phyloP scores from a whole-genome alignment of 2,329 filamentous ascomycete species.

The Aspergillus ustus region DNA sequence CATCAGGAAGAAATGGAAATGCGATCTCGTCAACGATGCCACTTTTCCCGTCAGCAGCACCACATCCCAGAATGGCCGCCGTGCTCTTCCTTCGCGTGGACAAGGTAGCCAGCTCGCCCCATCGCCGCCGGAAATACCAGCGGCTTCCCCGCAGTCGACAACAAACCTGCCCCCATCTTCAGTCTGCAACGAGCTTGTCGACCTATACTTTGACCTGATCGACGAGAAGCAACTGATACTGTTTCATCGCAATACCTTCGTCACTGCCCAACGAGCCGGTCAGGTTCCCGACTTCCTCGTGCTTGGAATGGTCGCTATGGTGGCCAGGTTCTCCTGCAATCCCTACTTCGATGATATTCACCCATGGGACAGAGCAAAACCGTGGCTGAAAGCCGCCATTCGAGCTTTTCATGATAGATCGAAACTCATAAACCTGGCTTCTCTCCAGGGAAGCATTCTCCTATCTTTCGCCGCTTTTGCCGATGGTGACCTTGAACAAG shows the following conservation, averaged over 20 bases:
- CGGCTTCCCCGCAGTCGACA: not conserved
- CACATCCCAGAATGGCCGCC: not conserved
- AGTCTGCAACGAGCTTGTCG: constrained; percentile 11
- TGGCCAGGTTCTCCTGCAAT: constrained; percentile 9
- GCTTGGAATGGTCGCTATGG: constrained; percentile 7
- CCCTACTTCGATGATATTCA: constrained; percentile 6
- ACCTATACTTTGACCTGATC: constrained; percentile 12
- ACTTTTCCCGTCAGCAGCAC: not conserved
- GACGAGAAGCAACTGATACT: constrained; percentile 13
- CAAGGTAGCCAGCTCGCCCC: not conserved
- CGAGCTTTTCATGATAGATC: constrained; percentile 5
- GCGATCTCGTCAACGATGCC: not conserved
- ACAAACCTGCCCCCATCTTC: not conserved
- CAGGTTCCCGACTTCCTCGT: constrained; percentile 6
- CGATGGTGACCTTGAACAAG: constrained; percentile 8
- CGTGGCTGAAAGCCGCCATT: constrained; percentile 4
- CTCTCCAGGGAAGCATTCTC: constrained; percentile 6
- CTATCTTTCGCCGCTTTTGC: constrained; percentile 4
- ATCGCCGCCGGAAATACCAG: not conserved
- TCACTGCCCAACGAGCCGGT: constrained; percentile 4
- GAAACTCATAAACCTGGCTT: not conserved
- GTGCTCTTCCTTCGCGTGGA: not conserved
- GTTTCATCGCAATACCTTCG: constrained; percentile 6
- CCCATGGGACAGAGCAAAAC: constrained; percentile 5
- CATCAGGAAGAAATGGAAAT: not conserved